Evolutionary conservation across 2,329 filamentous ascomycete genomes (phyloP).

Genomic region (Hymenoscyphus linearis): DNA sequence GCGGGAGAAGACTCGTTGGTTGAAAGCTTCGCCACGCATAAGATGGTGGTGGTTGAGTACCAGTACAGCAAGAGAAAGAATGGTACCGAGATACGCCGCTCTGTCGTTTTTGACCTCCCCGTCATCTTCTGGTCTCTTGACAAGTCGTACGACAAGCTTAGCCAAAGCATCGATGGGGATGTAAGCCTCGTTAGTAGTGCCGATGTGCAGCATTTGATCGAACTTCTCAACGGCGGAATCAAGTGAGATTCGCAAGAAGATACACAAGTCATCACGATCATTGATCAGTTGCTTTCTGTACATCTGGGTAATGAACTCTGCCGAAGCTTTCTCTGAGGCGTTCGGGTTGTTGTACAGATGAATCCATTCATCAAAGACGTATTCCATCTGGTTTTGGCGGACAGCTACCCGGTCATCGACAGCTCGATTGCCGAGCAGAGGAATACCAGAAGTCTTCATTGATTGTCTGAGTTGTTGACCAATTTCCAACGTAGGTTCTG

Average conservation of each 20-base stretch:
- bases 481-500: slow-evolving; percentile 60
- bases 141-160: slow-evolving; percentile 70
- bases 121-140: slow-evolving; percentile 61
- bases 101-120: slow-evolving; percentile 57
- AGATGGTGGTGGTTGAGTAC: slow-evolving; percentile 82
- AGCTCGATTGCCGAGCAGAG: slow-evolving; percentile 46
- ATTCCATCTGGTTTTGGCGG: slow-evolving; percentile 81
- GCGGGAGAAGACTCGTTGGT: slow-evolving; percentile 85
- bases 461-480: slow-evolving; percentile 68
- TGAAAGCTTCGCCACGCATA: slow-evolving; percentile 74
- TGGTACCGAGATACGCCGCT: slow-evolving; percentile 67
- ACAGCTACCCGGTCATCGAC: slow-evolving; percentile 51
- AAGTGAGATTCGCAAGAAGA: slow-evolving; percentile 76
- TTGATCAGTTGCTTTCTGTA: slow-evolving; percentile 68
- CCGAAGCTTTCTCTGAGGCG: slow-evolving; percentile 64
- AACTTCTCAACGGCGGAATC: slow-evolving; percentile 75
- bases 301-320: slow-evolving; percentile 79
- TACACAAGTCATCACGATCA: slow-evolving; percentile 67
- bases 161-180: slow-evolving; percentile 72
- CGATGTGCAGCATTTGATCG: slow-evolving; percentile 61
- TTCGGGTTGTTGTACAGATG: slow-evolving; percentile 73
- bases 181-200: slow-evolving; percentile 52
- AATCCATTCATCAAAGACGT: slow-evolving; percentile 95
- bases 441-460: slow-evolving; percentile 48
- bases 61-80: slow-evolving; percentile 71